phyloP scores from a whole-genome alignment of 345 rosid genomes.

The Salix caprea region DNA sequence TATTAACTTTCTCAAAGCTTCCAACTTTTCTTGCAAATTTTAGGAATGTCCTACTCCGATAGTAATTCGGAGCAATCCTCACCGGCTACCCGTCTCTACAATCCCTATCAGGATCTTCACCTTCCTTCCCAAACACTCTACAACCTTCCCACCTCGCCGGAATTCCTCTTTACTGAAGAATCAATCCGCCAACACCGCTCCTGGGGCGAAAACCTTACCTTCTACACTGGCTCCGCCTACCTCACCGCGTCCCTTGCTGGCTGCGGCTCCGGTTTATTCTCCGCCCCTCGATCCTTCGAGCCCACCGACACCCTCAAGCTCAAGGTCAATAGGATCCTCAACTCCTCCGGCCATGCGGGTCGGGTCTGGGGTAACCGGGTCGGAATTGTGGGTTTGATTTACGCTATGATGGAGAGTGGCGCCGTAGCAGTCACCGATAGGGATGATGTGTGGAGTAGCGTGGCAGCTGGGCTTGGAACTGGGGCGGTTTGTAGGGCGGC shows the following conservation, averaged over 20 bases:
- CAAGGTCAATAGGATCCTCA: slow-evolving; percentile 66
- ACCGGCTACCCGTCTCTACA: slow-evolving; percentile 57
- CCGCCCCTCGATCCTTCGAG: slow-evolving; percentile 65
- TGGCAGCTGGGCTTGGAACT: slow-evolving; percentile 84
- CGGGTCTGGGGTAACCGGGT: slow-evolving; percentile 75
- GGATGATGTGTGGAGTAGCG: slow-evolving; percentile 90
- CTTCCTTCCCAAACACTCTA: slow-evolving; percentile 59
- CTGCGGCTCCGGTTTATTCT: slow-evolving; percentile 45
- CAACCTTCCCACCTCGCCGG: slow-evolving; percentile 88
- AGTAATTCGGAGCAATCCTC: slow-evolving; percentile 31
- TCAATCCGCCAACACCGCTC: slow-evolving; percentile 83
- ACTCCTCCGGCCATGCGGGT: slow-evolving; percentile 73
- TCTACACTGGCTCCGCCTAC: slow-evolving; percentile 84
- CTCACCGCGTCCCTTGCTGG: slow-evolving; percentile 64
- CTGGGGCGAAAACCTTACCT: slow-evolving; percentile 96
- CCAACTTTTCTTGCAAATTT: background rate
- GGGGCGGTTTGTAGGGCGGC: slow-evolving; percentile 90
- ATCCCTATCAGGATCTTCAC: slow-evolving; percentile 72
- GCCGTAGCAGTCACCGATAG: slow-evolving; percentile 54
- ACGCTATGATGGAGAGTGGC: slow-evolving; percentile 78
- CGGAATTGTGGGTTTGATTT: slow-evolving; percentile 72
- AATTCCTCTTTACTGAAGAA: slow-evolving; percentile 87
- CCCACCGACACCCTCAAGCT: slow-evolving; percentile 77
- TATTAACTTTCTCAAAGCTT: background rate
- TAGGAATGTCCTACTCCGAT: slow-evolving; percentile 34